Evolutionary conservation across 1,284 basidiomycete genomes (phyloP).

Genomic region (Fomitopsis schrenkii): DNA sequence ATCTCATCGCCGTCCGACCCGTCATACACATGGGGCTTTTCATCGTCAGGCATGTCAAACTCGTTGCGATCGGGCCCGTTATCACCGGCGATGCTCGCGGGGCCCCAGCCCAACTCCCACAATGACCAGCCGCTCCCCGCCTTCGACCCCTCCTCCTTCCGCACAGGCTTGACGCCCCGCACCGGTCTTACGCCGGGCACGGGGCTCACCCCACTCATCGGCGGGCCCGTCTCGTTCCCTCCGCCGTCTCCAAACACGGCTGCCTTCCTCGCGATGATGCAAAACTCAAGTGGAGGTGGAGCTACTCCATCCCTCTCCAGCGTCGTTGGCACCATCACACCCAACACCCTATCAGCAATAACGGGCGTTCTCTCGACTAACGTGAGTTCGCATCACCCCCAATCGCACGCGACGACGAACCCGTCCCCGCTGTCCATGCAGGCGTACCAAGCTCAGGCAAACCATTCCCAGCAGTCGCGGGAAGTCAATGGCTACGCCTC

Average conservation of each 20-base stretch:
- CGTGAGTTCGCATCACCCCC: constrained; percentile 5
- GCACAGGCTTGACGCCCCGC: constrained; percentile 79
- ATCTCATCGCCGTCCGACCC: constrained; percentile 82
- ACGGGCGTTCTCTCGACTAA: constrained; percentile 55
- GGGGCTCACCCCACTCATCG: constrained; percentile 85
- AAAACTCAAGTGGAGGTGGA: constrained; percentile 43
- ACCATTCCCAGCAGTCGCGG: constrained; percentile 3
- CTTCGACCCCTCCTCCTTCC: constrained; percentile 78
- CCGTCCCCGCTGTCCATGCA: constrained; percentile 31
- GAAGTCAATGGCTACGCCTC: constrained; percentile 24
- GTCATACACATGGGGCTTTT: constrained; percentile 71
- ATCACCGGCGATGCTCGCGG: constrained; percentile 93
- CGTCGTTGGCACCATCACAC: constrained; percentile 78
- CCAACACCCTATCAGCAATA: constrained; percentile 84
- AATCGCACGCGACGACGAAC: constrained; percentile 18
- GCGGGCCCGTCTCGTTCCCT: constrained; percentile 72
- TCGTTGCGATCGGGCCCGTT: constrained; percentile 89
- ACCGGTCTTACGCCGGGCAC: constrained; percentile 69
- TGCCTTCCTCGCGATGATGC: constrained; percentile 91
- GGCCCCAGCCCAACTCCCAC: constrained; percentile 54
- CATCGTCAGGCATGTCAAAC: constrained; percentile 52
- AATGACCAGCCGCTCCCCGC: constrained; percentile 27
- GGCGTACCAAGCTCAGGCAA: constrained; percentile 1
- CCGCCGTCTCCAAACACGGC: constrained; percentile 88
- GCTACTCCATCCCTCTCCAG: constrained; percentile 49